phyloP scores from a whole-genome alignment of 257 asterid genomes.

The Datura wrightii region DNA sequence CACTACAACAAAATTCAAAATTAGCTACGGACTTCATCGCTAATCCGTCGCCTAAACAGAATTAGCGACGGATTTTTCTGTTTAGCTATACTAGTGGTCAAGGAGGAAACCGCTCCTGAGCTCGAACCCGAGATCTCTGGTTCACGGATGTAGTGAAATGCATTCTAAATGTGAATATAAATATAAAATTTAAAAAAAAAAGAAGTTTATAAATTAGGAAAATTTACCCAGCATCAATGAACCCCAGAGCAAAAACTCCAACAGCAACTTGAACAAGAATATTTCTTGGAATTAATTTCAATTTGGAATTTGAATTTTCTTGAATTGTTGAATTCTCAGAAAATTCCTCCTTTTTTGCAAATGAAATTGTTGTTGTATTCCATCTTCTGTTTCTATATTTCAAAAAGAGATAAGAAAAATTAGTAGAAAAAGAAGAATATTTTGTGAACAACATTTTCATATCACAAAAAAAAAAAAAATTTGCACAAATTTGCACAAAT shows the following conservation, averaged over 20 bases:
- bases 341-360: slow-evolving; percentile 52
- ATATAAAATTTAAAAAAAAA: neutral
- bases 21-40: neutral
- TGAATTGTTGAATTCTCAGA: slow-evolving; percentile 43
- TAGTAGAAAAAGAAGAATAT: slow-evolving; percentile 13
- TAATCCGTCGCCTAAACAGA: neutral
- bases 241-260: slow-evolving; percentile 72
- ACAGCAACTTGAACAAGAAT: slow-evolving; percentile 59
- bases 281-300: slow-evolving; percentile 43
- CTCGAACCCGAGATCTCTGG: neutral
- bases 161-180: neutral
- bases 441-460: slow-evolving; percentile 44
- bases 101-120: neutral
- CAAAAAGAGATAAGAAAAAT: slow-evolving; percentile 31
- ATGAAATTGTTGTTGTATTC: slow-evolving; percentile 26
- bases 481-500: neutral
- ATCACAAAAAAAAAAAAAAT: neutral
- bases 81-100: neutral
- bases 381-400: slow-evolving; percentile 32
- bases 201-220: neutral
- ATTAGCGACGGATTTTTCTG: neutral
- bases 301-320: slow-evolving; percentile 41
- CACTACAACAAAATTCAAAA: neutral
- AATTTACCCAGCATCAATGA: slow-evolving; percentile 86
- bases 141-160: neutral